Conservation (phyloP, 2,329 filamentous ascomycete genomes). For the Neonectria magnoliae region DNA sequence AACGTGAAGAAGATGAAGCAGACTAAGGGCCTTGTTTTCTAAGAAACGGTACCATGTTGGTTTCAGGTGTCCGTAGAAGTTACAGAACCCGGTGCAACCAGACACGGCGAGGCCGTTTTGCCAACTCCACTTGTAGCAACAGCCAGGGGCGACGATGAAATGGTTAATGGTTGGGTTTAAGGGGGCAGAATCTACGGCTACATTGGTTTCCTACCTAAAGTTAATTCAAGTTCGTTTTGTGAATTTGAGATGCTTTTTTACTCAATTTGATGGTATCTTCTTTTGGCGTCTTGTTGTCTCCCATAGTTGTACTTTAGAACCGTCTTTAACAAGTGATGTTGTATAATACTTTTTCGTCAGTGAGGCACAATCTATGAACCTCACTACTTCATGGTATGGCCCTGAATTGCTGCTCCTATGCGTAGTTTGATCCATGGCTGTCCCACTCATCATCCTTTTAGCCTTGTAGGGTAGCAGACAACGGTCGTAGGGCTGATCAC, state of each 20-base stretch:
- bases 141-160: not conserved
- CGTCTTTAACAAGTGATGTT: too few relatives aligned
- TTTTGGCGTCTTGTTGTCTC: too few relatives aligned
- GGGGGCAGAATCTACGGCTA: not conserved
- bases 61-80: not conserved
- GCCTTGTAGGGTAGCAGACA: too few relatives aligned
- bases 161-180: not conserved
- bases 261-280: not conserved
- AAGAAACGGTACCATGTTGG: not conserved
- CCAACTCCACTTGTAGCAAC: not conserved
- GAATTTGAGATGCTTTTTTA: not conserved
- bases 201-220: not conserved
- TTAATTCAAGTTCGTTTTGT: fast-evolving
- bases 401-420: too few relatives aligned
- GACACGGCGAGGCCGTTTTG: not conserved
- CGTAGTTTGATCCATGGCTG: too few relatives aligned
- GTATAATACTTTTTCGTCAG: too few relatives aligned
- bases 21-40: conserved; percentile 46
- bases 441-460: too few relatives aligned
- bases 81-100: not conserved
- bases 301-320: too few relatives aligned
- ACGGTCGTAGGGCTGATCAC: too few relatives aligned
- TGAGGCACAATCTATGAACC: too few relatives aligned
- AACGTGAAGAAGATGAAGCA: conserved; percentile 45
- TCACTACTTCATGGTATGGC: too few relatives aligned